Evolutionary conservation across 2,329 filamentous ascomycete species (phyloP).

Genomic region (Pyrenophora teres): DNA sequence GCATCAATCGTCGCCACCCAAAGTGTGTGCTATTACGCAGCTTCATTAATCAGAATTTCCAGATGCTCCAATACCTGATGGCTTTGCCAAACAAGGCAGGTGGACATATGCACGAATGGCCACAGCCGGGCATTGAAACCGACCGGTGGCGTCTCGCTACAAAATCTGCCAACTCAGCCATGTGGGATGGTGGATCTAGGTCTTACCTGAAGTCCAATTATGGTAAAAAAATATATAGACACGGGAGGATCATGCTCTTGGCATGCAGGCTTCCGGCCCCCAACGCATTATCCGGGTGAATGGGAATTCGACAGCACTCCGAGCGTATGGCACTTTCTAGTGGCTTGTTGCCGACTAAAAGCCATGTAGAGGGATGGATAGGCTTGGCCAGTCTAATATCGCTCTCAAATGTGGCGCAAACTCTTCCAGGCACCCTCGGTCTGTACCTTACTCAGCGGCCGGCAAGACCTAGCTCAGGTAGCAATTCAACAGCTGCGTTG

Average conservation of each 20-base stretch:
- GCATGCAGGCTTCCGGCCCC: background rate
- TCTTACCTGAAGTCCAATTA: background rate
- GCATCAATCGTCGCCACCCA: background rate
- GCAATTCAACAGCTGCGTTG: constrained; percentile 3
- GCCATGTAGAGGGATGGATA: background rate
- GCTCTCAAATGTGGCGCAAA: constrained; percentile 3
- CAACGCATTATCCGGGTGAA: constrained; percentile 11
- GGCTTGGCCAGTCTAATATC: background rate
- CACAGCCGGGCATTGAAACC: background rate
- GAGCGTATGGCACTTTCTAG: constrained; percentile 1
- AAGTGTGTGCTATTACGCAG: background rate
- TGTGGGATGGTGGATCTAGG: background rate
- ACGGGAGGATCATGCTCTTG: background rate
- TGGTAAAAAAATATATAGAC: background rate
- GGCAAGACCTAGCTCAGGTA: background rate
- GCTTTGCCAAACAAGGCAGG: background rate
- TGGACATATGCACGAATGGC: background rate
- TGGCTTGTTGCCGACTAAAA: constrained; percentile 5
- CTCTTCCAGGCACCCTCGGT: constrained; percentile 1
- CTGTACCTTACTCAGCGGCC: background rate
- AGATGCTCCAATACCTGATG: background rate
- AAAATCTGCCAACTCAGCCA: background rate
- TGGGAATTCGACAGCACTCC: constrained; percentile 3
- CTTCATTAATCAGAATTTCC: constrained; percentile 1
- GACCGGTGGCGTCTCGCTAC: background rate